Percentiles rank a stretch among this genome's conserved stretches.
Conservation (phyloP, 371 early-diverging fungal species). For the Syncephalis plumigaleata region DNA sequence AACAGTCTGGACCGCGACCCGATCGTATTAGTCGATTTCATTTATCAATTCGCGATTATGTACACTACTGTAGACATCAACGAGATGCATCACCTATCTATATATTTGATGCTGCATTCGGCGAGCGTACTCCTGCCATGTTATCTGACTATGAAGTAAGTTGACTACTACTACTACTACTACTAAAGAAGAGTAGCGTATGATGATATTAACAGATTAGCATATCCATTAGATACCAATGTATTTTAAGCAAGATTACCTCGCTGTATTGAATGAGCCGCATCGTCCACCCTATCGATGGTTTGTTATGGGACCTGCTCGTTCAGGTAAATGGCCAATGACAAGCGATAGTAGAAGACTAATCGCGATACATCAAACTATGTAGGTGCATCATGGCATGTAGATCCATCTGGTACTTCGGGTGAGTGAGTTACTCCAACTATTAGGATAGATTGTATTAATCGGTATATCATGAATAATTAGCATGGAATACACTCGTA, state of each 20-base stretch:
- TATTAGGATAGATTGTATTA: too few relatives aligned
- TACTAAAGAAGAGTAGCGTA: too few relatives aligned
- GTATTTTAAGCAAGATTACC: constrained; percentile 61
- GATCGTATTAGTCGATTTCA: constrained; percentile 55
- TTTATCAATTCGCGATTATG: constrained; percentile 49
- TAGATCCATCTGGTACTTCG: constrained; percentile 28
- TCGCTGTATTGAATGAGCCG: constrained; percentile 43
- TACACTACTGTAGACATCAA: constrained; percentile 31
- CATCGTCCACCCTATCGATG: constrained; percentile 48
- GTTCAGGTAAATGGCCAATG: constrained; percentile 46
- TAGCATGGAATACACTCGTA: constrained; percentile 45
- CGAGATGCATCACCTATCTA: constrained; percentile 73
- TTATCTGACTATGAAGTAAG: constrained; percentile 20
- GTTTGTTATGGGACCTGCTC: constrained; percentile 41
- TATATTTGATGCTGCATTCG: constrained; percentile 56
- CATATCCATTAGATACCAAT: constrained; percentile 49
- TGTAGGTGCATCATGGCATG: constrained; percentile 12
- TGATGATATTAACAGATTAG: constrained; percentile 18
- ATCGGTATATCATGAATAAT: too few relatives aligned
- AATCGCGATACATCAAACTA: too few relatives aligned
- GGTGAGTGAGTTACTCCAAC: too few relatives aligned
- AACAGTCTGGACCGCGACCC: constrained; percentile 7
- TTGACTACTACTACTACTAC: too few relatives aligned
- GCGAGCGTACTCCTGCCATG: constrained; percentile 19
- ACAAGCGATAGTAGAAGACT: too few relatives aligned